Evolutionary conservation across 352 stramenopile species (phyloP).

Genomic region (Phytophthora pisi): DNA sequence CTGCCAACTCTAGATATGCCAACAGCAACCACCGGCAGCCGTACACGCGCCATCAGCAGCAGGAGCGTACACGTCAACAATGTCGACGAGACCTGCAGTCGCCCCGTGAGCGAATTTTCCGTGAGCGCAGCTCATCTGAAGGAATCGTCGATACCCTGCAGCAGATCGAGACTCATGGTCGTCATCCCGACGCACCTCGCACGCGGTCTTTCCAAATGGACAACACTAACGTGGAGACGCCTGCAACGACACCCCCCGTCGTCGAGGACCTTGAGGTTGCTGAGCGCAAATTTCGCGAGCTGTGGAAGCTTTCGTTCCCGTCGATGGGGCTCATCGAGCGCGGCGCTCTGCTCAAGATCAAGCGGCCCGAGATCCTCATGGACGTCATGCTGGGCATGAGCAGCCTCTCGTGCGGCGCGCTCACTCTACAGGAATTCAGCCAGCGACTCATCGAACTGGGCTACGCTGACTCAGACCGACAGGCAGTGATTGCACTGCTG

Average conservation of each 20-base stretch:
- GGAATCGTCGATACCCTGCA: conserved; percentile 53
- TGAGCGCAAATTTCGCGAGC: conserved; percentile 64
- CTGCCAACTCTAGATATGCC: conserved; percentile 13
- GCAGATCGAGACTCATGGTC: conserved; percentile 29
- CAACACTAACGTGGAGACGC: conserved; percentile 32
- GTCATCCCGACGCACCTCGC: conserved; percentile 38
- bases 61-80: conserved; percentile 38
- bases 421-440: conserved; percentile 66
- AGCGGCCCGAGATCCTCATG: conserved; percentile 67
- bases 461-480: conserved; percentile 61
- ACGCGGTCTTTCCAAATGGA: conserved; percentile 64
- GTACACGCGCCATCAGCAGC: conserved; percentile 24
- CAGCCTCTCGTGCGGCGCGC: conserved; percentile 64
- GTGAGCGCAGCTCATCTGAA: conserved; percentile 63
- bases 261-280: conserved; percentile 37
- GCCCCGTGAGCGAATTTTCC: conserved; percentile 43
- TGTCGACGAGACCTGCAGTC: conserved; percentile 37
- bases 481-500: conserved; percentile 61
- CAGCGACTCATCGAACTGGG: conserved; percentile 63
- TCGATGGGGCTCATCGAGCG: conserved; percentile 72
- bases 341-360: conserved; percentile 63
- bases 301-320: conserved; percentile 82
- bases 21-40: conserved; percentile 29
- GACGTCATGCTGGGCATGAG: conserved; percentile 86
- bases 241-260: conserved; percentile 1